phyloP scores from a whole-genome alignment of 352 stramenopile genomes.

The Phytophthora tubulina region DNA sequence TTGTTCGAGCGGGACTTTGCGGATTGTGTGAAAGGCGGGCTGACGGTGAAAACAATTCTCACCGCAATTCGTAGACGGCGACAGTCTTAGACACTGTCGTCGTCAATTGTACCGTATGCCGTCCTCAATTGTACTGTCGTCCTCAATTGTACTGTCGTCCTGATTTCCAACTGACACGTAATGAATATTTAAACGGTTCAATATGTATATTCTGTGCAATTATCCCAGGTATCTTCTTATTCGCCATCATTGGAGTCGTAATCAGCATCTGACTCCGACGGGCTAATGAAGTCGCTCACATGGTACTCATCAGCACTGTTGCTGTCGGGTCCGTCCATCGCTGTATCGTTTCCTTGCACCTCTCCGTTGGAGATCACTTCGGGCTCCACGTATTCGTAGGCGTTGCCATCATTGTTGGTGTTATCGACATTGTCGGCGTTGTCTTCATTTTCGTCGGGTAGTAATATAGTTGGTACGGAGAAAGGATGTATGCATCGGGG shows the following conservation, averaged over 20 bases:
- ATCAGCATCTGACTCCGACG: neutral
- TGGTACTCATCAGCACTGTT: neutral
- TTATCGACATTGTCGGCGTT: too few species aligned
- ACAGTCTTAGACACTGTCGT: too few species aligned
- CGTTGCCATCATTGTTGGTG: neutral
- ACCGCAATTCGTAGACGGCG: neutral
- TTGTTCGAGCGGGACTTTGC: neutral
- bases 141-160: neutral
- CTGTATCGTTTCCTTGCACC: neutral
- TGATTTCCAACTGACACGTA: neutral
- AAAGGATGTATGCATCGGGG: neutral
- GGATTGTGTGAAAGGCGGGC: neutral
- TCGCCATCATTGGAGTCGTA: neutral
- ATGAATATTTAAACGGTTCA: neutral
- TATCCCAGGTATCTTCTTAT: neutral
- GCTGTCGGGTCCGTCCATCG: neutral
- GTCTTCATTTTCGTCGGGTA: neutral
- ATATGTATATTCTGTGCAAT: neutral
- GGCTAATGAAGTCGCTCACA: neutral
- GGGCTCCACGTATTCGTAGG: neutral
- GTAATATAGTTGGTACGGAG: too few species aligned
- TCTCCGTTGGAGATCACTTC: neutral
- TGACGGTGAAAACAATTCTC: neutral
- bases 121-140: neutral
- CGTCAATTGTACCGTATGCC: too few species aligned